A percentile compares a stretch with the other conserved stretches of the same genome.
These are phyloP conservation scores for Backusella macrospora DNA, from an alignment of 192 early-diverging fungal genomes.

Conservation along the genomic window DNA sequence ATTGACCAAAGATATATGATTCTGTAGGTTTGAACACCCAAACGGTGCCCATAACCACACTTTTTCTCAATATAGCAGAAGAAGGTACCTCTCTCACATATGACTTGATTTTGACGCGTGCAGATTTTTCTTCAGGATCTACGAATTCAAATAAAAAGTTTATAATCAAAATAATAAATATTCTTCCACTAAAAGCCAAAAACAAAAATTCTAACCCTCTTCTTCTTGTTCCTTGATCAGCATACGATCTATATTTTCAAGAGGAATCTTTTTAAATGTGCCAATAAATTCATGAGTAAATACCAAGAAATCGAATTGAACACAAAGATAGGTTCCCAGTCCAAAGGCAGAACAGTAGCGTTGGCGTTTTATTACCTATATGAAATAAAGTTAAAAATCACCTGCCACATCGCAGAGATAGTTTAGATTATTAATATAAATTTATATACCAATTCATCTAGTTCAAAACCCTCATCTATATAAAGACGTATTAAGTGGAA, in stretches of 20 bases:
- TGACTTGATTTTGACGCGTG: slow-evolving; percentile 27
- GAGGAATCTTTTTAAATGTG: slow-evolving; percentile 72
- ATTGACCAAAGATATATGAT: slow-evolving; percentile 60
- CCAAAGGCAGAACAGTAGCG: slow-evolving; percentile 86
- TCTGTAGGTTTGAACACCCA: slow-evolving; percentile 80
- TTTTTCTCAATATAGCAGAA: slow-evolving; percentile 78
- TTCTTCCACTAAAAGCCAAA: background rate
- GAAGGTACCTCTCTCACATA: slow-evolving; percentile 63
- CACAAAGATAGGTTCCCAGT: slow-evolving; percentile 85
- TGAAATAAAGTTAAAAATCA: background rate
- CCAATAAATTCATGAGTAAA: slow-evolving; percentile 95
- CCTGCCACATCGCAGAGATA: background rate
- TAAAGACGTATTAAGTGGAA: slow-evolving; percentile 85
- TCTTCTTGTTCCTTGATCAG: background rate
- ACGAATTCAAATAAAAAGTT: background rate
- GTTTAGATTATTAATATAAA: background rate
- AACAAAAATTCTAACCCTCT: background rate
- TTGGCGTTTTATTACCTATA: slow-evolving; percentile 82
- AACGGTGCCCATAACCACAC: slow-evolving; percentile 90
- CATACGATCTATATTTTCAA: slow-evolving; percentile 47
- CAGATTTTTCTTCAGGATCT: background rate
- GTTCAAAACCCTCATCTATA: slow-evolving; percentile 79
- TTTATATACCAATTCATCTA: slow-evolving; percentile 72
- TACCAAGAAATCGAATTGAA: slow-evolving; percentile 89
- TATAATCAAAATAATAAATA: background rate